Percentiles rank a stretch among this genome's conserved stretches.
Conservation (phyloP, 495 filamentous ascomycete genomes). For the Hypoxylon subgilvum region DNA sequence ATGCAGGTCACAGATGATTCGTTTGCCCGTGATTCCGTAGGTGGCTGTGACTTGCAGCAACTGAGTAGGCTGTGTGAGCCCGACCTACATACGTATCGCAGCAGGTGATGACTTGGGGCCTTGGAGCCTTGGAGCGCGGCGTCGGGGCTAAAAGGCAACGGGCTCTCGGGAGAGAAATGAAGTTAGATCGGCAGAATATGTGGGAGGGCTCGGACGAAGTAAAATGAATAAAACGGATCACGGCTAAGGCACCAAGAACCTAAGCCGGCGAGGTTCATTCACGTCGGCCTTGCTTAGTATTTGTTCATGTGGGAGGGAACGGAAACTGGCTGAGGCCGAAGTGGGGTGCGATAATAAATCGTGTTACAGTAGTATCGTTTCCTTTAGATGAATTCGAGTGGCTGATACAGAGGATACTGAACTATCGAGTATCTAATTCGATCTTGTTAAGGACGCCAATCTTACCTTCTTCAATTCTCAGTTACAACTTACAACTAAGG, state of each 20-base stretch:
- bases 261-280: conserved; percentile 5
- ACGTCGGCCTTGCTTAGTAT: neutral
- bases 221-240: neutral
- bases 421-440: neutral
- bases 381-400: conserved; percentile 19
- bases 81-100: neutral
- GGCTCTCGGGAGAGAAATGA: neutral
- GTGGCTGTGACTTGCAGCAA: conserved; percentile 6
- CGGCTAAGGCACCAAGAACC: neutral
- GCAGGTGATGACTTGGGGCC: conserved; percentile 11
- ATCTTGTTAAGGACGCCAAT: neutral
- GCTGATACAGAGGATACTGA: too few relatives aligned
- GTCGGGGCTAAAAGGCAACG: neutral
- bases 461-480: neutral
- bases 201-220: conserved; percentile 6
- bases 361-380: conserved; percentile 16
- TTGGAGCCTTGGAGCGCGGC: too few relatives aligned
- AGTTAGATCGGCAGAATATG: conserved; percentile 7
- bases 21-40: neutral
- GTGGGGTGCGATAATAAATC: conserved; percentile 30
- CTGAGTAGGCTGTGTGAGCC: neutral
- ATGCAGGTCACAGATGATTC: neutral
- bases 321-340: neutral
- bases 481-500: too few relatives aligned
- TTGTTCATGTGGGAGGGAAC: neutral